Evolutionary conservation across 2,329 filamentous ascomycete genomes (phyloP), one percentile per base, ranked within the genome.

Genomic region (Phialophora tarda): DNA sequence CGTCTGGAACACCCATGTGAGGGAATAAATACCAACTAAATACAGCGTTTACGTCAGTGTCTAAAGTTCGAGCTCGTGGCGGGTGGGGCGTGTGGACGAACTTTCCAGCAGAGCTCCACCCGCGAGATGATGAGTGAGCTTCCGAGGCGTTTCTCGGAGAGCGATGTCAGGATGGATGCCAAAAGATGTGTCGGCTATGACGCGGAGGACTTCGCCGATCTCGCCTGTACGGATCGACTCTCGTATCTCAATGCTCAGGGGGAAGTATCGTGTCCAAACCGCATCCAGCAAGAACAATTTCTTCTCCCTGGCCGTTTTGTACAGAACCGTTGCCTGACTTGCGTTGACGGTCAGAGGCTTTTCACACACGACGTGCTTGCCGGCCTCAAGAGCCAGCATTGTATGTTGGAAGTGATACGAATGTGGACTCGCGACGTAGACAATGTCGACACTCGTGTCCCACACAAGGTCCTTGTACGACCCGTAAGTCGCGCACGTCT

Each of bases 321-420:
- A 85, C 26, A 97, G 84, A 76, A 88, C 88, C 78, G 86, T 87
- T 28, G 90, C 83, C 79, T 97, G 93, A 8, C 87, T 82, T 2
- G 90, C 91, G 70, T 90, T 96, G 69, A 94, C 91, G 0, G 93
- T 96, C 73, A 97, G 89, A 0, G 93, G 87, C 83, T 97, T 97
- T 79, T 97, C 93, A 78, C 92, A 96, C 38, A 97, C 85, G 32
- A 96, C 92, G 74, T 94, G 85, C 84, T 96, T 96, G 74, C 91
- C 91, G 6, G 90, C 91, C 71, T 92, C 86, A 41, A 97, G 83
- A 51, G 89, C 90, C 21, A 96, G 85, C 86, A 93, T 91, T 70
- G 88, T 86, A 80, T 97, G 94, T 78, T 96, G 92, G 82, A 93
- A 96, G 81, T 97, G 93, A 78, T 96, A 93, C 73, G 91, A 93